A percentile compares a stretch with the other conserved stretches of the same genome.
Conservation (phyloP, 331 rosid species). For the Phaseolus coccineus region DNA sequence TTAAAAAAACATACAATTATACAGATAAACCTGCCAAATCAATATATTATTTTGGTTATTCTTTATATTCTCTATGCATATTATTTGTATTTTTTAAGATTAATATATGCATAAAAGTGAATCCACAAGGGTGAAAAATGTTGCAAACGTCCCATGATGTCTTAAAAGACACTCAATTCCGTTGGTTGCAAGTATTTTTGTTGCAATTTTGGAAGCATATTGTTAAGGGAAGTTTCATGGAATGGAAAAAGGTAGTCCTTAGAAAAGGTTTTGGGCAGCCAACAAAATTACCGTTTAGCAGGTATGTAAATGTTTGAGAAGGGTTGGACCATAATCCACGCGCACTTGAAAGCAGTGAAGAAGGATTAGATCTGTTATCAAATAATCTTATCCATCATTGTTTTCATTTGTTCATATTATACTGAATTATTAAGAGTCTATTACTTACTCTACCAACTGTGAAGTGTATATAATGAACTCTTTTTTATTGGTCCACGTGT, state of each 20-base stretch:
- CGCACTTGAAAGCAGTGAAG: not conserved
- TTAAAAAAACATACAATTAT: too few relatives aligned
- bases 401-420: not conserved
- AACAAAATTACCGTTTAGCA: too few relatives aligned
- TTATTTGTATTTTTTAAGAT: too few relatives aligned
- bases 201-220: constrained; percentile 8
- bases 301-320: too few relatives aligned
- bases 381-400: not conserved
- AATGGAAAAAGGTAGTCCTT: not conserved
- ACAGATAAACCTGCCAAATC: too few relatives aligned
- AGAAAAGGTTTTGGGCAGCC: not conserved
- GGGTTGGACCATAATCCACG: not conserved
- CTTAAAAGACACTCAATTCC: constrained; percentile 3
- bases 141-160: not conserved
- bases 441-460: too few relatives aligned
- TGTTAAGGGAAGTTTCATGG: constrained; percentile 29
- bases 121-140: too few relatives aligned
- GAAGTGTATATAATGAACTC: too few relatives aligned
- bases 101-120: too few relatives aligned
- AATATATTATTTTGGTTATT: too few relatives aligned
- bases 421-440: not conserved
- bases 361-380: not conserved
- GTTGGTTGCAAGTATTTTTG: not conserved
- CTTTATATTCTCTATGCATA: too few relatives aligned
- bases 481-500: too few relatives aligned